A percentile compares a stretch with the other conserved stretches of the same genome.
Conservation (phyloP, 1,139 yeast species). For the Zhuliangozyma blackwelliae region DNA sequence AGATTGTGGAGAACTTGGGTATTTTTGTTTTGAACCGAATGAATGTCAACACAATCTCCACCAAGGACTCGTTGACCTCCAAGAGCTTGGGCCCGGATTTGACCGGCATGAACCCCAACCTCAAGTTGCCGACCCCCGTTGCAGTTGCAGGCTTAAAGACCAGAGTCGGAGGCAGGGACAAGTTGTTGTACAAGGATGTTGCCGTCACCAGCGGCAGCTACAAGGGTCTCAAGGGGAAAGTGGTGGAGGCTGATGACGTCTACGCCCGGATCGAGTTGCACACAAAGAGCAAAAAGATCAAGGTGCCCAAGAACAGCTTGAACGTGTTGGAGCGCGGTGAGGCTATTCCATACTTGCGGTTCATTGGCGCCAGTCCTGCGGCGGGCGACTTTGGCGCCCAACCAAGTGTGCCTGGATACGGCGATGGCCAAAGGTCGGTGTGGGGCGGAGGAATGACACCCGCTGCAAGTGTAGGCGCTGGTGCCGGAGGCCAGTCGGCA, state of each 20-base stretch:
- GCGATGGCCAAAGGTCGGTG: slow-evolving; percentile 31
- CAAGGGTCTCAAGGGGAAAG: slow-evolving; percentile 91
- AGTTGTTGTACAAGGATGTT: slow-evolving; percentile 76
- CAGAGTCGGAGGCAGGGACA: slow-evolving; percentile 70
- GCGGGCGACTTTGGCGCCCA: slow-evolving; percentile 41
- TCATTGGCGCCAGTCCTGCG: slow-evolving; percentile 49
- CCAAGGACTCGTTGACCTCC: slow-evolving; percentile 66
- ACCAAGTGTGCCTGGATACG: slow-evolving; percentile 9
- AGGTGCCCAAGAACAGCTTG: slow-evolving; percentile 74
- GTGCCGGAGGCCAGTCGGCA: slow-evolving; percentile 19
- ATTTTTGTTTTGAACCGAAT: slow-evolving; percentile 77
- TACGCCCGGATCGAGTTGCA: slow-evolving; percentile 91
- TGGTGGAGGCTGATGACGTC: slow-evolving; percentile 88
- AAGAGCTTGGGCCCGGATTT: slow-evolving; percentile 61
- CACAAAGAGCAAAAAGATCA: slow-evolving; percentile 83
- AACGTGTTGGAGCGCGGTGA: slow-evolving; percentile 65
- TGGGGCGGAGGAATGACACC: slow-evolving; percentile 39
- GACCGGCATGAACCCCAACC: slow-evolving; percentile 81
- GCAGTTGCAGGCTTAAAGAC: slow-evolving; percentile 57
- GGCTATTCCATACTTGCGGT: slow-evolving; percentile 76
- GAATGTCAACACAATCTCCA: slow-evolving; percentile 78
- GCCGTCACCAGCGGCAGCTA: slow-evolving; percentile 86
- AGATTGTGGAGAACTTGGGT: slow-evolving; percentile 81
- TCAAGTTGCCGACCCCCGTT: slow-evolving; percentile 36
- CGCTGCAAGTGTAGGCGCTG: slow-evolving; percentile 12